Evolutionary conservation across 1,284 basidiomycete species (phyloP).

Genomic region (Ganoderma multipileum): DNA sequence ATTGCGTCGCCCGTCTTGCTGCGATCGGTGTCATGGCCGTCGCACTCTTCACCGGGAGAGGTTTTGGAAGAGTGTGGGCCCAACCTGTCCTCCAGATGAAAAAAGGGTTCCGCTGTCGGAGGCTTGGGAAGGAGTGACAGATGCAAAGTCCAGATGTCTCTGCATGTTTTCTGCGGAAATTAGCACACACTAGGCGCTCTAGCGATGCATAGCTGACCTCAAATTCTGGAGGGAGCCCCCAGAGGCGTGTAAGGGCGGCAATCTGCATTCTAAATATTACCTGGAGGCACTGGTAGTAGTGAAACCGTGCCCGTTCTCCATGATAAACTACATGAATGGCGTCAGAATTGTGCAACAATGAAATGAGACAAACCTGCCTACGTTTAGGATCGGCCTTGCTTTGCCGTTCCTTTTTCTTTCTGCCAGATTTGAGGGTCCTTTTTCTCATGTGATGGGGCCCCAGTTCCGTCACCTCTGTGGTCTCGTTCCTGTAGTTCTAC

Average conservation of each 20-base stretch:
- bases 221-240: slow-evolving; percentile 79
- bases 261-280: slow-evolving; percentile 81
- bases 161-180: slow-evolving; percentile 67
- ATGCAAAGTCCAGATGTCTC: slow-evolving; percentile 84
- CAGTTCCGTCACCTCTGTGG: slow-evolving; percentile 62
- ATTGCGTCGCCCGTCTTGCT: slow-evolving; percentile 20
- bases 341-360: background rate
- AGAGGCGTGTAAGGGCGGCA: slow-evolving; percentile 62
- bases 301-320: slow-evolving; percentile 75
- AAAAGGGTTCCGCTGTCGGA: slow-evolving; percentile 65
- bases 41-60: slow-evolving; percentile 12
- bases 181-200: background rate
- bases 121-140: slow-evolving; percentile 68
- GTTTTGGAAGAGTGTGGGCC: slow-evolving; percentile 17
- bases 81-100: slow-evolving; percentile 47
- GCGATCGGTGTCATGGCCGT: slow-evolving; percentile 40
- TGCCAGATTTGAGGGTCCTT: slow-evolving; percentile 61
- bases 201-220: slow-evolving; percentile 58
- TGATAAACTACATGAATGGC: slow-evolving; percentile 70
- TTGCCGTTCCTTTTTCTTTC: slow-evolving; percentile 54
- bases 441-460: slow-evolving; percentile 68
- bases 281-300: slow-evolving; percentile 85
- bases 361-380: slow-evolving; percentile 39
- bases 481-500: slow-evolving; percentile 80
- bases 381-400: slow-evolving; percentile 64